Evolutionary conservation across 192 early-diverging fungal genomes (phyloP), one percentile per base, ranked within the genome.

Genomic region (Rhizophagus clarus): DNA sequence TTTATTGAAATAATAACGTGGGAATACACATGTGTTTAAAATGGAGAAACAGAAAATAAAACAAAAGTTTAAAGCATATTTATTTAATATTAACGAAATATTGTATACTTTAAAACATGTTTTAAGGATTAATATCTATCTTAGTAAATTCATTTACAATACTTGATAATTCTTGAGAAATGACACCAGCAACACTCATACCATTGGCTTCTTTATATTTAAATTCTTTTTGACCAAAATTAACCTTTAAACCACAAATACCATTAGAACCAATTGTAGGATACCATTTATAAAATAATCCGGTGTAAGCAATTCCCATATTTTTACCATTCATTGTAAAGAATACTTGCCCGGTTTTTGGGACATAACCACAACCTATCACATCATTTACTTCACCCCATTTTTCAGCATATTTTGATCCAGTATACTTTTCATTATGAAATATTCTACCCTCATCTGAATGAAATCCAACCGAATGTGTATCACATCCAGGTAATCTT

Each of bases 281-380:
- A 22, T 84, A 87, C 32, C 85, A 66, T 24, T 83, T 84, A 69
- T 81, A 82, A 47, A 81, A 28, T 40, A 85, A 42, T 10, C 79
- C 81, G 29, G 79, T 79, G 63, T 64, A 85, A 14, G 83, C 84
- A 67, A 84, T 83, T n/a, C 84, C 84, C 20, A 84, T 42, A 73
- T 79, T 81, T 15, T 72, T 62, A 8, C 88, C 88, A 75, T 89
- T 89, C 51, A 79, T 76, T 9, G 88, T 89, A 69, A 86, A 88
- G 62, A 89, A 89, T 26, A 89, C 78, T 56, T 83, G 82, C 3
- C 88, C 88, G 12, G 88, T 85, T 60, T 84, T 79, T 79, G 84
- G 85, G 71, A 83, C 81, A 79, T 88, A 89, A 1, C 88, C 88
- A 26, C 86, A 84, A 6, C 88, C 88, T 66, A 89, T 83, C 3